Evolutionary conservation across 768 basidiomycete species (phyloP).

Genomic region (Chlorophyllum brunneum): DNA sequence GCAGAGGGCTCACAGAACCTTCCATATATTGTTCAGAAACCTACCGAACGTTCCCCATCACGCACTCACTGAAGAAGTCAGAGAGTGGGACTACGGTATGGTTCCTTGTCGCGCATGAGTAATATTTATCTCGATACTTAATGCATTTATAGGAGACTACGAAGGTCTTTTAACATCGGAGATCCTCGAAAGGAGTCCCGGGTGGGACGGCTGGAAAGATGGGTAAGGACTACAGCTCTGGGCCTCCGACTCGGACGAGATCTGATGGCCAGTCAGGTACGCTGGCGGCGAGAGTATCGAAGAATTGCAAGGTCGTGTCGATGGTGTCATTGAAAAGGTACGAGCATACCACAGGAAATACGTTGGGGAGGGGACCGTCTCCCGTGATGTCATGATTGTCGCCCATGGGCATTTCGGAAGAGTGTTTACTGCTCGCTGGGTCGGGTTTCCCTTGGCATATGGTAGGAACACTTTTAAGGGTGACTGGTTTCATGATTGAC

Average conservation of each 20-base stretch:
- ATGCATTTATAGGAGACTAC: constrained; percentile 57
- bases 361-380: constrained; percentile 59
- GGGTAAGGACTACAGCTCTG: constrained; percentile 43
- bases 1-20: constrained; percentile 79
- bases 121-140: neutral
- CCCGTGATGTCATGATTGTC: constrained; percentile 82
- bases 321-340: constrained; percentile 68
- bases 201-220: constrained; percentile 85
- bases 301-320: constrained; percentile 78
- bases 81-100: constrained; percentile 84
- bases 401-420: constrained; percentile 87
- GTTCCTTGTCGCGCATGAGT: neutral
- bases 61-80: constrained; percentile 57
- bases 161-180: constrained; percentile 82
- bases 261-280: constrained; percentile 48
- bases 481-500: neutral
- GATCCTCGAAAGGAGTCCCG: constrained; percentile 54
- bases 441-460: constrained; percentile 56
- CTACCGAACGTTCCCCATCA: constrained; percentile 42
- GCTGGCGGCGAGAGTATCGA: constrained; percentile 83
- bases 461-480: constrained; percentile 33
- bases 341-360: constrained; percentile 70
- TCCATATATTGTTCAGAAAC: constrained; percentile 69
- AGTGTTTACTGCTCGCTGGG: constrained; percentile 80
- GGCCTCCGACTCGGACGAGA: neutral